phyloP scores from a whole-genome alignment of 192 early-diverging fungal genomes.

The Mortierella alpina region DNA sequence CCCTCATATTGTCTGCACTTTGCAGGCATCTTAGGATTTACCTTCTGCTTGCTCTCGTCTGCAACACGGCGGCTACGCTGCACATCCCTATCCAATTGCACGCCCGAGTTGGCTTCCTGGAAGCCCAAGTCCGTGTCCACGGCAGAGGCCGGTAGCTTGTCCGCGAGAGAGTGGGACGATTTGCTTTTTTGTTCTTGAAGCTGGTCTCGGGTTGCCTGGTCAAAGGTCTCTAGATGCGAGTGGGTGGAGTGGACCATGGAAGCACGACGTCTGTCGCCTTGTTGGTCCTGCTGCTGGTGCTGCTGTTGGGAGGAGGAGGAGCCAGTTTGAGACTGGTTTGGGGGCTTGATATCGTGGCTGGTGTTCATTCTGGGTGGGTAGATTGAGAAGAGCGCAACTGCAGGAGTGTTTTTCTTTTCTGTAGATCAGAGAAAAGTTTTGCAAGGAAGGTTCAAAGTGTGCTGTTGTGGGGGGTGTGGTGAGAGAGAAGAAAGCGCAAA shows the following conservation, averaged over 20 bases:
- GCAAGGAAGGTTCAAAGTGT: background rate
- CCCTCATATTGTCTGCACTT: background rate
- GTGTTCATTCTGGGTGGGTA: conserved; percentile 16
- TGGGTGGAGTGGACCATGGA: conserved; percentile 36
- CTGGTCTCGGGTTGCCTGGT: conserved; percentile 36
- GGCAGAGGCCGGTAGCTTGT: background rate
- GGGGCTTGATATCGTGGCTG: conserved; percentile 8
- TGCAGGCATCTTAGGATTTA: background rate
- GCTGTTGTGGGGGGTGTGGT: background rate
- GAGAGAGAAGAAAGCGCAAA: conserved; percentile 6
- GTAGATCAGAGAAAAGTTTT: background rate
- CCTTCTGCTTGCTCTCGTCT: conserved; percentile 37
- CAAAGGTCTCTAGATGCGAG: conserved; percentile 42
- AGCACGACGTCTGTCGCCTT: background rate
- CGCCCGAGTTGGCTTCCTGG: conserved; percentile 24
- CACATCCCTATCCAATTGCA: conserved; percentile 42
- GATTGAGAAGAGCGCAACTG: background rate
- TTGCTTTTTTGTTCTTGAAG: conserved; percentile 3
- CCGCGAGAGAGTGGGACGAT: background rate
- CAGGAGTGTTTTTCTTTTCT: too few species aligned
- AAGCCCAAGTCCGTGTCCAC: background rate
- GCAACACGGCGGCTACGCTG: conserved; percentile 28
- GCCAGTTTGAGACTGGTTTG: background rate
- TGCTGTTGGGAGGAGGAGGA: background rate
- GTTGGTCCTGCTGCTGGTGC: background rate